Evolutionary conservation across 768 basidiomycete genomes (phyloP), one percentile per base, ranked within the genome.

Genomic region (Multifurca ochricompacta): DNA sequence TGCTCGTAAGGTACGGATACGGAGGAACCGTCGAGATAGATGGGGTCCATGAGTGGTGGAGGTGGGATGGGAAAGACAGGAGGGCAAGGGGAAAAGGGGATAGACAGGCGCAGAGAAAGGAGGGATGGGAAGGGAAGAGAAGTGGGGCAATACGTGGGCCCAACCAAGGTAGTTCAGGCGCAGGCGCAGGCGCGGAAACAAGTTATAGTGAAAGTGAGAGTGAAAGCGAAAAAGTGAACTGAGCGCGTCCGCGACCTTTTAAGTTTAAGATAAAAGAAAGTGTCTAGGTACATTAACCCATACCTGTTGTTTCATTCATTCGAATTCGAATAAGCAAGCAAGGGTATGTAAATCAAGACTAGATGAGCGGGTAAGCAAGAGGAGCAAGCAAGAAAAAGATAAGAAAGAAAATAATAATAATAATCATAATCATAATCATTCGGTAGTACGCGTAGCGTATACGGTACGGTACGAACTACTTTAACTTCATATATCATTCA

Each of bases 401-500:
- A n/a, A n/a, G n/a, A n/a, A n/a, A n/a, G n/a, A n/a, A n/a, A n/a
- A n/a, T n/a, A n/a, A n/a, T n/a, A n/a, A n/a, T n/a, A n/a, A n/a
- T n/a, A n/a, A n/a, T n/a, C n/a, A n/a, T n/a, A n/a, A n/a, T n/a
- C n/a, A n/a, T n/a, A n/a, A n/a, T n/a, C n/a, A n/a, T n/a, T n/a
- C n/a, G n/a, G n/a, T n/a, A n/a, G n/a, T n/a, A n/a, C n/a, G n/a
- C n/a, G 23, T 14, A 42, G 41, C 41, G 23, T 16, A 46, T 43
- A 40, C 45, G 18, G 3, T 21, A 13, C 16, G 2, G 5, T 21
- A 2, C 16, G 25, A 14, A 18, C 21, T 21, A 25, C 4, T 21
- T 3, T 7, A 16, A 35, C 34, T 3, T 6, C 35, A 13, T 16
- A 19, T 34, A 51, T 64, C 57, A 73, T 45, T 72, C 62, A 35